Percentiles rank a stretch among this genome's conserved stretches.
Conservation (phyloP, 306 rosid genomes). For the Lathyrus tuberosus region DNA sequence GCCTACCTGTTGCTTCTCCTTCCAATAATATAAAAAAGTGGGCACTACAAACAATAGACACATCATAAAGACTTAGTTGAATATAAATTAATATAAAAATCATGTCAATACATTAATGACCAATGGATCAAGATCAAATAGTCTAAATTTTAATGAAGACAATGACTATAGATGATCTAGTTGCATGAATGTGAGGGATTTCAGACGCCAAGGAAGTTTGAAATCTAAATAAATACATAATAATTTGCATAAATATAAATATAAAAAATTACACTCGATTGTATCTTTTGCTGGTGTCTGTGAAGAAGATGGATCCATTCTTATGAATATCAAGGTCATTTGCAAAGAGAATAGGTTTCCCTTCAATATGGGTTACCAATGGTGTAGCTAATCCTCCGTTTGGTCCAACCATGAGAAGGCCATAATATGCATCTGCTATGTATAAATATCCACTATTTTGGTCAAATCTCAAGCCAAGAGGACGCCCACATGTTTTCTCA, state of each 20-base stretch:
- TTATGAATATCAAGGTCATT: slow-evolving; percentile 85
- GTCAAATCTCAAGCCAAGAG: slow-evolving; percentile 84
- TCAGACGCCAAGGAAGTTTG: too few species aligned
- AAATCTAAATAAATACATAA: too few species aligned
- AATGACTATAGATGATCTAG: too few species aligned
- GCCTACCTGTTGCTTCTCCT: slow-evolving; percentile 97
- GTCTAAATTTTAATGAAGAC: too few species aligned
- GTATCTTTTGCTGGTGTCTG: slow-evolving; percentile 89
- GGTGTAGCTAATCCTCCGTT: slow-evolving; percentile 80
- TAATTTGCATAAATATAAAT: not conserved
- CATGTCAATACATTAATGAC: too few species aligned
- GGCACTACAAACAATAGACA: slow-evolving; percentile 42
- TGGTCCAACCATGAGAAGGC: slow-evolving; percentile 80
- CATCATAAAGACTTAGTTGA: not conserved
- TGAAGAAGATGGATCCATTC: slow-evolving; percentile 93
- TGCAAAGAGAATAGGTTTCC: slow-evolving; percentile 81
- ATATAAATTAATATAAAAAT: too few species aligned
- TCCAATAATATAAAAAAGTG: slow-evolving; percentile 81
- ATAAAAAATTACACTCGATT: slow-evolving; percentile 55
- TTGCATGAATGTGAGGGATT: too few species aligned
- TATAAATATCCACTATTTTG: slow-evolving; percentile 67
- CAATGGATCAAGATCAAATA: too few species aligned
- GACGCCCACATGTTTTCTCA: slow-evolving; percentile 84
- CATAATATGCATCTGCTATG: slow-evolving; percentile 88
- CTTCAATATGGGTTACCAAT: slow-evolving; percentile 67